Percentiles rank a stretch among this genome's conserved stretches.
phyloP scores from a whole-genome alignment of 257 asterid species.

The Orobanche coerulescens region DNA sequence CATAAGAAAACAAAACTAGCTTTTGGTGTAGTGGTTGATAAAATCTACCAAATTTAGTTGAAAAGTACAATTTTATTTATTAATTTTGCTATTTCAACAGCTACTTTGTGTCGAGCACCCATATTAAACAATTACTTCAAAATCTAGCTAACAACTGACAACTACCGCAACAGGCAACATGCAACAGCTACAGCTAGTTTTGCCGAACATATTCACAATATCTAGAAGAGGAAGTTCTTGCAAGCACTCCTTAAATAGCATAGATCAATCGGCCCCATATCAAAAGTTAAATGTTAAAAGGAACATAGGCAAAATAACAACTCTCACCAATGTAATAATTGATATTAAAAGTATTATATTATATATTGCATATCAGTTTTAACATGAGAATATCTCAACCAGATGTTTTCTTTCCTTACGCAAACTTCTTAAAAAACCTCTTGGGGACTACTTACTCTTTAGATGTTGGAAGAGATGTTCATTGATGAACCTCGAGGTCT shows the following conservation, averaged over 20 bases:
- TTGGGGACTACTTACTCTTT: conserved; percentile 45
- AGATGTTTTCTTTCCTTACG: not conserved
- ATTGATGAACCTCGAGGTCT: conserved; percentile 66
- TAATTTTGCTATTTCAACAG: too few species aligned
- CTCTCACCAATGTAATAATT: not conserved
- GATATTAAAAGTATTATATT: not conserved
- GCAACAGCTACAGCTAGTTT: too few species aligned
- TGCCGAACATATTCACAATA: too few species aligned
- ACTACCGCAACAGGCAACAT: too few species aligned
- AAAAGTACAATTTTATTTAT: too few species aligned
- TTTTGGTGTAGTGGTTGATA: too few species aligned
- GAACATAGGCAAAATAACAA: not conserved
- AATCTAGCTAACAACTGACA: too few species aligned
- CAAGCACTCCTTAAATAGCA: not conserved
- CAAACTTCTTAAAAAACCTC: not conserved
- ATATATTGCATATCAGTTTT: not conserved
- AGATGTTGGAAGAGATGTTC: conserved; percentile 72
- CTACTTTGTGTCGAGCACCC: too few species aligned
- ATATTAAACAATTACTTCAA: too few species aligned
- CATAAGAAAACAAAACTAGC: too few species aligned
- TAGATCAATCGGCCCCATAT: not conserved
- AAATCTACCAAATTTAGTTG: too few species aligned
- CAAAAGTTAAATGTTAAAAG: not conserved
- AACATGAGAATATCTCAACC: conserved; percentile 1
- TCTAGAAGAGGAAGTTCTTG: too few species aligned